Base-by-base conservation (phyloP, 2,329 filamentous ascomycete species). In the Xylariaceae sp. region DNA sequence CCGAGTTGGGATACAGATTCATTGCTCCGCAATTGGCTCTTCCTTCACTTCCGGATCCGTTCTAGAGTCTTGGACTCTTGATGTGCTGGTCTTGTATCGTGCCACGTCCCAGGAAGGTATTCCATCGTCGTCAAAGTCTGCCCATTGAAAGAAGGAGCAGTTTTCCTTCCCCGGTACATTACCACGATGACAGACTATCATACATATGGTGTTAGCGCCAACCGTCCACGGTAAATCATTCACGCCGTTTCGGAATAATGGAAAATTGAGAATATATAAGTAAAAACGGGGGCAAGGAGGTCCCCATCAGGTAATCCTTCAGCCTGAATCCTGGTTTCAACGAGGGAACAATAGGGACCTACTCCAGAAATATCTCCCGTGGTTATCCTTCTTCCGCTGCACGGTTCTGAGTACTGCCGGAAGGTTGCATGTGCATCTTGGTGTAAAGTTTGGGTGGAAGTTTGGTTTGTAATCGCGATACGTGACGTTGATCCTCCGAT, bases 401-500 rank as follows among this genome's bases (percentile, higher is more conserved):
- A 92, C 89, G 39, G 90, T 91, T 41, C 90, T 78, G 58, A 97
- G 73, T 8, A 87, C 76, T 30, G 77, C 75, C 0, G 89, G 83
- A 3, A 92, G 77, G 0, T 78, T 77, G 63, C 92, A 97, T 32
- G 76, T 78, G 68, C 94, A 99, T 51, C 77, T 81, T 0, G 92
- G 92, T 0, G 89, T 96, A 63, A 81, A 78, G 1, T 77, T 80
- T 0, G 94, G 92, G 66, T 94, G 87, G 58, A 96, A 79, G 42
- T 78, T 84, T 15, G 83, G 76, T 44, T 87, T 85, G 70, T 96
- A 97, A 72, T 89, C 86, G 6, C 94, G 84, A 70, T 96, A 99
- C 0, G 94, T 99, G 67, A 99, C 81, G 67, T 97, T 97, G 63
- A 99, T 92, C 39, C 94, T 80, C 59, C 83, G 85, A 62, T 85